Base-by-base conservation (phyloP, 2,329 filamentous ascomycete genomes). In the Pezizomycotina sp. region DNA sequence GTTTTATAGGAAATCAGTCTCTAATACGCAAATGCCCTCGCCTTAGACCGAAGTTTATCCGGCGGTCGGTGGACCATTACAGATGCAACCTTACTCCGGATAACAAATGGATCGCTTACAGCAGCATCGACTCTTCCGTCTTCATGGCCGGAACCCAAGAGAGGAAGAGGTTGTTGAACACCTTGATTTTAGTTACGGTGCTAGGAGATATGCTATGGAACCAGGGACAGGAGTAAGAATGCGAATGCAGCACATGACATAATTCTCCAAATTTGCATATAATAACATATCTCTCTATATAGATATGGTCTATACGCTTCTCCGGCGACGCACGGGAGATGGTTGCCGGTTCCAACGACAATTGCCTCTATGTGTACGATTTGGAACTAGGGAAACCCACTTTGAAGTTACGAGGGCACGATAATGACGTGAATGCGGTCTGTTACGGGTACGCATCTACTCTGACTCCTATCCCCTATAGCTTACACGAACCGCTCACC, bases 31-130 rank as follows among this genome's bases (percentile, higher is more conserved):
- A n/a, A n/a, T n/a, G n/a, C n/a, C n/a, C n/a, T n/a, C n/a, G n/a
- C n/a, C n/a, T n/a, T n/a, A n/a, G 60, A 86, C 79, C 0, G 80
- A 83, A 4, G 62, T 65, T 18, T 92, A 89, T 56, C 82, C 82
- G 79, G 74, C 47, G 89, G 84, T 2, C 76, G 81, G 50, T 98
- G 89, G 89, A 95, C 86, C 1, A 76, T 98, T 47, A 95, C 89
- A 9, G 89, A 98, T 58, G 84, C 86, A 2, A 79, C 80, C 0
- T 58, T 95, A 91, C 80, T 43, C 83, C 84, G 0, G 83, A 95
- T 60, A 95, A 93, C 55, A 77, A 72, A 48, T 89, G 79, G 60
- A 64, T 98, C 2, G 89, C 84, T 6, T 95, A 92, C 55, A 86
- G 80, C 27, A 92, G 82, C 4, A 91, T 95, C 38, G 68, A 78